Evolutionary conservation across 2,329 filamentous ascomycete species (phyloP).

Genomic region (Cladosporium sp.): DNA sequence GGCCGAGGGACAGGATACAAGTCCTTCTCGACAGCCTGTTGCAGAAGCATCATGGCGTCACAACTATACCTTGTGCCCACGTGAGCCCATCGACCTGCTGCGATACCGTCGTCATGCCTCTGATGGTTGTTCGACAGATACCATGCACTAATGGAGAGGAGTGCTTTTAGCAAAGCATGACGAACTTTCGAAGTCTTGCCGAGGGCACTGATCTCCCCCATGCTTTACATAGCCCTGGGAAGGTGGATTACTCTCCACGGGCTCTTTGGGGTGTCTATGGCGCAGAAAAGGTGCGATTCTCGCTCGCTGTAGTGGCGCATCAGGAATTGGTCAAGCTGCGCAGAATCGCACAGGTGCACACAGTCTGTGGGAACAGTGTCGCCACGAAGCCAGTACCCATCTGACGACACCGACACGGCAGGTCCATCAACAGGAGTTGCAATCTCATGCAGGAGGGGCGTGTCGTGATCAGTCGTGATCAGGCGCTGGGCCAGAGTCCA

Average conservation of each 20-base stretch:
- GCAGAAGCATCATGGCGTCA: background rate
- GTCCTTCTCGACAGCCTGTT: background rate
- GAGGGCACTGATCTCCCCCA: background rate
- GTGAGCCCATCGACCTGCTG: background rate
- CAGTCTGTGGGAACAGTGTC: no score
- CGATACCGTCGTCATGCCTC: background rate
- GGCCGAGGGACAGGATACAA: background rate
- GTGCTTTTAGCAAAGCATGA: background rate
- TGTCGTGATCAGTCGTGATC: no score
- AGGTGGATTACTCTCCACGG: slow-evolving; percentile 1
- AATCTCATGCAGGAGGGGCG: no score
- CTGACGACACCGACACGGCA: no score
- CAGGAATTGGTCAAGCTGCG: background rate
- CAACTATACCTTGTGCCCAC: background rate
- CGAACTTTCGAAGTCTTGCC: background rate
- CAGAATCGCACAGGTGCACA: no score
- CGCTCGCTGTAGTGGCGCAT: slow-evolving; percentile 1
- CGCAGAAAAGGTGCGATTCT: slow-evolving; percentile 1
- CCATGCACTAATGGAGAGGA: background rate
- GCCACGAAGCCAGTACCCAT: no score
- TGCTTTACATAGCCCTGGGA: background rate
- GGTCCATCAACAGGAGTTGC: no score
- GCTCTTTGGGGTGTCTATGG: background rate
- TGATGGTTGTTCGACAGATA: slow-evolving; percentile 1
- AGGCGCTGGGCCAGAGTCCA: no score